Conservation (phyloP, 148 eudicot species). For the Selenicereus undatus region DNA sequence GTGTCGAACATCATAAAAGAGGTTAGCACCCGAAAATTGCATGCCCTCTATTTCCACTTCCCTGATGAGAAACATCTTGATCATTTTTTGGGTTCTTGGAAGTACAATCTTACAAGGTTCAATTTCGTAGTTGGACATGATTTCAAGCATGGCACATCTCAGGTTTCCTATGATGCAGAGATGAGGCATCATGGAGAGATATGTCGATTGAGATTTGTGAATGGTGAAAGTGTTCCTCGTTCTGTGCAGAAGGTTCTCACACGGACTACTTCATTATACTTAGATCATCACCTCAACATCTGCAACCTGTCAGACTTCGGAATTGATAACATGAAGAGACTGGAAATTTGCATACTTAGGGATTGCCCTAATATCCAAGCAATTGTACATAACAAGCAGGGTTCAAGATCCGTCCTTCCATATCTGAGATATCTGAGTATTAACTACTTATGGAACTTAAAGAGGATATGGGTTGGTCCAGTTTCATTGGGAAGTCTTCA, state of each 20-base stretch:
- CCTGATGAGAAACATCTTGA: conserved; percentile 19
- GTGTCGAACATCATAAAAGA: conserved; percentile 21
- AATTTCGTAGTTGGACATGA: conserved; percentile 31
- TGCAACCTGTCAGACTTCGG: conserved; percentile 23
- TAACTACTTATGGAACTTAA: conserved; percentile 20
- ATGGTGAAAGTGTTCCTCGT: conserved; percentile 24
- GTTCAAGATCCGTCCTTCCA: conserved; percentile 1
- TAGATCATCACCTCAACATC: conserved; percentile 33
- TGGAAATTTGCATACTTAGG: conserved; percentile 24
- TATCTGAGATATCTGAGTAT: conserved; percentile 20
- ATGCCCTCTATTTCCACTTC: conserved; percentile 23
- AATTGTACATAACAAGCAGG: not conserved
- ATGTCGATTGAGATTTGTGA: conserved; percentile 28
- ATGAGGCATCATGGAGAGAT: conserved; percentile 1
- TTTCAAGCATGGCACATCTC: conserved; percentile 22
- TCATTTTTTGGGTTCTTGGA: conserved; percentile 16
- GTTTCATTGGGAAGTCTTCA: conserved; percentile 14
- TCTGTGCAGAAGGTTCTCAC: conserved; percentile 20
- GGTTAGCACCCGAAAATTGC: conserved; percentile 16
- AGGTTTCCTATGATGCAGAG: conserved; percentile 20
- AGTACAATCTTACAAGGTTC: not conserved
- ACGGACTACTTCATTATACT: conserved; percentile 24
- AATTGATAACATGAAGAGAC: not conserved
- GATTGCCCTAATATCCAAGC: conserved; percentile 27
- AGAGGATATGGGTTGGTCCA: conserved; percentile 12